Evolutionary conservation across 306 rosid species (phyloP), one percentile per base, ranked within the genome.

Genomic region (Prosopis cineraria): DNA sequence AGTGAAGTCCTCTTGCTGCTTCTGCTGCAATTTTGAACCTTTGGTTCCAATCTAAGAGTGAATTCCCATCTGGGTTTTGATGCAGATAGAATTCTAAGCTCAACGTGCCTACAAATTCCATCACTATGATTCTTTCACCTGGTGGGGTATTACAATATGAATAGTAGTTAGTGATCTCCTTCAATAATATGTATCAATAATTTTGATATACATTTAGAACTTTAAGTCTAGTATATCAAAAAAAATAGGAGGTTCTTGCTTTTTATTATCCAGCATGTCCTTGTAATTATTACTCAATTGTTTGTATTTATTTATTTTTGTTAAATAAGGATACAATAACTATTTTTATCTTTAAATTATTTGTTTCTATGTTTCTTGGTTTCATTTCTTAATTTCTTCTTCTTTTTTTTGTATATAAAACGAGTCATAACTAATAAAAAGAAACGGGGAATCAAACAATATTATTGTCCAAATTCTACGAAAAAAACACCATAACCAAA

Each of bases 1-100:
- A 92, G 45, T 90, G 86, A n/a, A 94, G 82, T 69, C 98, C 98
- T 71, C 91, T 84, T 3, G 95, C 98, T 34, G 86, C 90, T 11
- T 91, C 97, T 0, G 97, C 92, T 19, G 95, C 97, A 50, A 90
- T 90, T 39, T 81, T 84, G 7, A 92, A 65, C n/a, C 97, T 86
- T 64, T 82, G 80, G 70, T 69, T 85, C 98, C 89, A 83, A 69
- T 83, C 89, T 71, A 85, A 68, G 66, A 85, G 90, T 9, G 90
- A 85, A 31, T 39, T 82, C 14, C 88, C 98, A 10, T 90, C 93
- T 40, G 79, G 85, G 81, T 88, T 89, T 75, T 83, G 93, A 80
- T 92, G 91, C 73, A 94, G 58, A 73, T 90, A 85, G 73, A 84
- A 88, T 5, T 92, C 90, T 60, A 94, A 77, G 77, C 90, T 87